These are phyloP conservation scores for Moniliophthora roreri DNA, from an alignment of 1,284 basidiomycete species.

Conservation along the genomic window DNA sequence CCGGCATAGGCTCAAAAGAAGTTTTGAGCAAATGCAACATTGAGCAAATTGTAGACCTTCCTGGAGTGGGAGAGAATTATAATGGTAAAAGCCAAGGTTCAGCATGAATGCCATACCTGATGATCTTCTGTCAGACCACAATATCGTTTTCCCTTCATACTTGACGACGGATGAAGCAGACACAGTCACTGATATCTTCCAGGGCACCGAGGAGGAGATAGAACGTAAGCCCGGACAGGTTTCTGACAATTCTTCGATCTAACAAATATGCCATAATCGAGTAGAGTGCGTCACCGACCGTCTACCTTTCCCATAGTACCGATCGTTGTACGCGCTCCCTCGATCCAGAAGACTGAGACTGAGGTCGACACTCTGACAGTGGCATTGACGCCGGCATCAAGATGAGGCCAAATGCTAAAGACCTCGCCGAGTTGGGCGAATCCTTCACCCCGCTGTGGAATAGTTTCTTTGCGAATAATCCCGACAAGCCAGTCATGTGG, in stretches of 20 bases:
- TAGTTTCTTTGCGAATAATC: slow-evolving; percentile 38
- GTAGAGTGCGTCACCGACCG: slow-evolving; percentile 28
- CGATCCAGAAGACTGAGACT: background rate
- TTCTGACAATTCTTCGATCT: background rate
- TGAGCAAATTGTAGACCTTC: slow-evolving; percentile 12
- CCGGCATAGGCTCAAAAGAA: slow-evolving; percentile 44
- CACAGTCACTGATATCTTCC: slow-evolving; percentile 44
- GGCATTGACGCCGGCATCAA: slow-evolving; percentile 47
- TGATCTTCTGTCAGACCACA: too few species aligned
- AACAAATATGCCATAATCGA: background rate
- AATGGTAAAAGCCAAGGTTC: slow-evolving; percentile 13
- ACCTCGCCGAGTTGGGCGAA: slow-evolving; percentile 43
- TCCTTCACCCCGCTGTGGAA: slow-evolving; percentile 44
- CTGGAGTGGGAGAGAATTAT: slow-evolving; percentile 19
- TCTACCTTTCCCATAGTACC: slow-evolving; percentile 26
- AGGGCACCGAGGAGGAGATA: slow-evolving; percentile 32
- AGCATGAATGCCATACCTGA: too few species aligned
- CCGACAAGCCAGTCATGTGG: slow-evolving; percentile 49
- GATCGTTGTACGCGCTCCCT: slow-evolving; percentile 33
- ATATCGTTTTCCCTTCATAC: slow-evolving; percentile 33
- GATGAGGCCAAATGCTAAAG: slow-evolving; percentile 40
- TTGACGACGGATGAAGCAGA: slow-evolving; percentile 37
- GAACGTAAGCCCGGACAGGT: slow-evolving; percentile 26
- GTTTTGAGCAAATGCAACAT: slow-evolving; percentile 43
- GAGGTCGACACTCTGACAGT: slow-evolving; percentile 24